Percentiles rank a stretch among this genome's conserved stretches.
These are phyloP conservation scores for Acer saccharum DNA, from an alignment of 345 rosid species.

Conservation along the genomic window DNA sequence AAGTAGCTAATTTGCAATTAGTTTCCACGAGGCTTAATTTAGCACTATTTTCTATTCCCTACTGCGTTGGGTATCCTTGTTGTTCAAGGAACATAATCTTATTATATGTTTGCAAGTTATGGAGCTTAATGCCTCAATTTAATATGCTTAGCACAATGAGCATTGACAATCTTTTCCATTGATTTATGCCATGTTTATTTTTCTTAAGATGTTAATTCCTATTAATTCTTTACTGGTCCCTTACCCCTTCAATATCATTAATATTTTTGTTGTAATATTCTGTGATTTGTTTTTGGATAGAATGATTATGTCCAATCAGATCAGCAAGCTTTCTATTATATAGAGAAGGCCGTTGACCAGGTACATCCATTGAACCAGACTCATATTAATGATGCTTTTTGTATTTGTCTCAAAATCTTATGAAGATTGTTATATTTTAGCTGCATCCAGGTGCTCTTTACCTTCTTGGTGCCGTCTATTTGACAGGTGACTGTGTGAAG, in stretches of 20 bases:
- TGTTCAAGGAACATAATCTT: not conserved
- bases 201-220: not conserved
- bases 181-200: not conserved
- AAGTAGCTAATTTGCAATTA: not conserved
- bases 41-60: not conserved
- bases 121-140: constrained; percentile 1
- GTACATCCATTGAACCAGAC: constrained; percentile 34
- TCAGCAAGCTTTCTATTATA: constrained; percentile 86
- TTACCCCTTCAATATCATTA: not conserved
- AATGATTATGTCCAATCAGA: constrained; percentile 76
- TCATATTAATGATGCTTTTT: constrained; percentile 9
- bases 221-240: not conserved
- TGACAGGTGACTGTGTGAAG: constrained; percentile 88
- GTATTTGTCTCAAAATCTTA: constrained; percentile 27
- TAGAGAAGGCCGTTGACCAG: constrained; percentile 96
- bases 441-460: constrained; percentile 97
- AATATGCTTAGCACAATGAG: not conserved
- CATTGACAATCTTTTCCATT: not conserved
- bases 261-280: not conserved
- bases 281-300: constrained; percentile 33
- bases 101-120: not conserved
- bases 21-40: not conserved
- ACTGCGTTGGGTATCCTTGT: not conserved
- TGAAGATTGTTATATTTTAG: constrained; percentile 40
- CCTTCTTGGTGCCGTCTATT: constrained; percentile 84